Percentiles rank a stretch among this genome's conserved stretches.
These are phyloP conservation scores for Microbotryum saponariae DNA, from an alignment of 1,284 basidiomycete species.

Conservation along the genomic window DNA sequence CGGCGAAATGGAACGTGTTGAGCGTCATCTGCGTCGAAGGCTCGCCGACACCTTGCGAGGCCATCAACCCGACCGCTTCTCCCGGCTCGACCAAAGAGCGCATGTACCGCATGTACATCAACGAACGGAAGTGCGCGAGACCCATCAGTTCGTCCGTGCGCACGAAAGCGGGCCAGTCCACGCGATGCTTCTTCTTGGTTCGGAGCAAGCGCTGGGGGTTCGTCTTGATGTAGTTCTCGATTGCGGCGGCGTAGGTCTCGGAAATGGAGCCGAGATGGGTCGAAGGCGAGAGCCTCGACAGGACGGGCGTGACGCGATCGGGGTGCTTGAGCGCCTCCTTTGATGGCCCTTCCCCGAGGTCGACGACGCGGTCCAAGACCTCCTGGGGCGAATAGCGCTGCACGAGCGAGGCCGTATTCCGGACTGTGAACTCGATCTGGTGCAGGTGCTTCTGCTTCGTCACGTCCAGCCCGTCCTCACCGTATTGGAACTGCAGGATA, in stretches of 20 bases:
- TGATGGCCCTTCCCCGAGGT: slow-evolving; percentile 68
- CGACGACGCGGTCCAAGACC: slow-evolving; percentile 56
- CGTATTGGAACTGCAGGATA: slow-evolving; percentile 93
- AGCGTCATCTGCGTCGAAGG: slow-evolving; percentile 99
- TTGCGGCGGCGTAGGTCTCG: slow-evolving; percentile 77
- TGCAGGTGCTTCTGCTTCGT: slow-evolving; percentile 60
- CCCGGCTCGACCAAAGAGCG: slow-evolving; percentile 90
- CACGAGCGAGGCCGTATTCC: slow-evolving; percentile 75
- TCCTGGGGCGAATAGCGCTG: slow-evolving; percentile 62
- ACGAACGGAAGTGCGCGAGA: slow-evolving; percentile 57
- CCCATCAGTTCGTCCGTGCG: slow-evolving; percentile 51
- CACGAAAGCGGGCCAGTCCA: slow-evolving; percentile 38
- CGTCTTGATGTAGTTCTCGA: slow-evolving; percentile 70
- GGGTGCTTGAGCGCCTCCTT: slow-evolving; percentile 80
- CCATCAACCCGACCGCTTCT: slow-evolving; percentile 92
- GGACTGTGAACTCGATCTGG: slow-evolving; percentile 87
- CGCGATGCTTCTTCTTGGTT: slow-evolving; percentile 47
- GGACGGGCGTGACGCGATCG: slow-evolving; percentile 57
- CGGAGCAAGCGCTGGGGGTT: slow-evolving; percentile 71
- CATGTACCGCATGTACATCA: slow-evolving; percentile 89
- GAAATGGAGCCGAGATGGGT: slow-evolving; percentile 83
- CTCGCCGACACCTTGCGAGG: slow-evolving; percentile 98
- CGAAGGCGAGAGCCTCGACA: slow-evolving; percentile 71
- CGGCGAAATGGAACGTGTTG: slow-evolving; percentile 99
- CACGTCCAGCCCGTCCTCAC: slow-evolving; percentile 92